Conservation (phyloP, 371 early-diverging fungal species). For the Lichtheimia ornata region DNA sequence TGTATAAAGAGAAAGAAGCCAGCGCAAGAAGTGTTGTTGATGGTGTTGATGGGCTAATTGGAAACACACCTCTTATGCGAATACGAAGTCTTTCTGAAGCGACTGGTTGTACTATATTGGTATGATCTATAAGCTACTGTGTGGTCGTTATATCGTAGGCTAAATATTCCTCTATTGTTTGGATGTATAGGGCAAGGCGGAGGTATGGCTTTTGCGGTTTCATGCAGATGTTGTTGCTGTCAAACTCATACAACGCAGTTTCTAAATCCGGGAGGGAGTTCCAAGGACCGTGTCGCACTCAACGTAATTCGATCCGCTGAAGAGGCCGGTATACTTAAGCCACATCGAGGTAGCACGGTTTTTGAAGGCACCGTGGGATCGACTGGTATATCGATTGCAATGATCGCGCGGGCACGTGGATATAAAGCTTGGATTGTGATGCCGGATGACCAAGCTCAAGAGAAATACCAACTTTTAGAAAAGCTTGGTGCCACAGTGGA, state of each 20-base stretch:
- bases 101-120: conserved; percentile 91
- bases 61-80: conserved; percentile 88
- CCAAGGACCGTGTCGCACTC: conserved; percentile 93
- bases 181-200: conserved; percentile 42
- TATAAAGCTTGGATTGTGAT: conserved; percentile 93
- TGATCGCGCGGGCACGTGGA: conserved; percentile 83
- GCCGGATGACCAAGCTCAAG: conserved; percentile 93
- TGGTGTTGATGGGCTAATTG: conserved; percentile 79
- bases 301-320: conserved; percentile 85
- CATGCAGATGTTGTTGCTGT: too few species aligned
- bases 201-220: conserved; percentile 15
- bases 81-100: conserved; percentile 84
- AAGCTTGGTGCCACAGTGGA: conserved; percentile 90
- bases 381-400: conserved; percentile 83
- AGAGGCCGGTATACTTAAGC: conserved; percentile 54
- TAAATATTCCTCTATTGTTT: neutral
- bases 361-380: conserved; percentile 95
- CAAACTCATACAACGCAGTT: conserved; percentile 44
- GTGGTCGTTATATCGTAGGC: neutral
- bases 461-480: conserved; percentile 86
- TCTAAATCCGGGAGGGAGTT: conserved; percentile 91
- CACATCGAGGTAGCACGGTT: conserved; percentile 73
- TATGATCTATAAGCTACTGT: conserved; percentile 17
- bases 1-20: conserved; percentile 1
- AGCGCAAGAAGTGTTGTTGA: conserved; percentile 41